These are phyloP conservation scores for Phaeosphaeriaceae sp. DNA, from an alignment of 2,329 filamentous ascomycete genomes.

Conservation along the genomic window DNA sequence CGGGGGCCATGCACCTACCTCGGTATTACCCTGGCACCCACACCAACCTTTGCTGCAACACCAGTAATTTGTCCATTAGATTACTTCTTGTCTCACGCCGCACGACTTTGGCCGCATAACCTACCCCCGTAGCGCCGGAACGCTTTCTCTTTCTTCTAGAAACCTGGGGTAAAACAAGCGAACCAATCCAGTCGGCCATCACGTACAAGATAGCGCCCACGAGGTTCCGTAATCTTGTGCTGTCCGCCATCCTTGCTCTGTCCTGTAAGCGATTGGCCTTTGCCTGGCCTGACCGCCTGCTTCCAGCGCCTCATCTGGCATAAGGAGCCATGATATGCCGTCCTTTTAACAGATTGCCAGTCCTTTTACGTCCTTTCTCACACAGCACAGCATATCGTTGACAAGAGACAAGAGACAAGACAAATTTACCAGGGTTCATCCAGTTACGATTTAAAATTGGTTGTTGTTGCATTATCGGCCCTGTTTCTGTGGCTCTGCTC, in stretches of 20 bases:
- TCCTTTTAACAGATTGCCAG: conserved; percentile 4
- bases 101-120: conserved; percentile 16
- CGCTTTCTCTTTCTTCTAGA: conserved; percentile 27
- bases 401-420: too few species aligned
- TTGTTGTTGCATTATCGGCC: conserved; percentile 11
- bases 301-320: background rate
- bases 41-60: conserved; percentile 11
- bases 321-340: conserved; percentile 5
- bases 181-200: conserved; percentile 27
- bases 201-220: conserved; percentile 14
- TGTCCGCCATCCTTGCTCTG: conserved; percentile 18
- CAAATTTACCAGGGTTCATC: background rate
- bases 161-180: conserved; percentile 44
- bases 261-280: conserved; percentile 1
- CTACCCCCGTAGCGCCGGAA: conserved; percentile 27
- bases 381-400: conserved; percentile 8
- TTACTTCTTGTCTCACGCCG: conserved; percentile 30
- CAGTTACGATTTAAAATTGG: conserved; percentile 11
- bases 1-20: background rate
- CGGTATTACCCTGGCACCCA: conserved; percentile 5
- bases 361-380: too few species aligned
- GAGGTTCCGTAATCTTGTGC: conserved; percentile 19
- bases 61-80: conserved; percentile 24
- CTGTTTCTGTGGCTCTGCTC: conserved; percentile 13
- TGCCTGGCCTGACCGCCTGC: conserved; percentile 6